These are phyloP conservation scores for Colletotrichum kahawae DNA, from an alignment of 2,329 filamentous ascomycete species.

Conservation along the genomic window DNA sequence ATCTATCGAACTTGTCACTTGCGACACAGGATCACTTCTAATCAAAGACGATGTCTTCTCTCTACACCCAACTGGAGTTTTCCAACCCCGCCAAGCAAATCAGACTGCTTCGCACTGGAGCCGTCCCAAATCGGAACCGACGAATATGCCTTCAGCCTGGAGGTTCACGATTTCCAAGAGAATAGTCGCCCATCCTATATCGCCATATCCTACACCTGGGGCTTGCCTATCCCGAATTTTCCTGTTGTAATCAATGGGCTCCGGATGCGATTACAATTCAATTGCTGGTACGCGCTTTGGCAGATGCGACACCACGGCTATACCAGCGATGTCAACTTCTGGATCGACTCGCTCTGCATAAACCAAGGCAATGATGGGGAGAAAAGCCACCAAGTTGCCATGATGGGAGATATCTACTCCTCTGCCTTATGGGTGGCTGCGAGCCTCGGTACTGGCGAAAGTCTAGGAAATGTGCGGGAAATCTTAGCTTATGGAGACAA, in stretches of 20 bases:
- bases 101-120: background rate
- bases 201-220: background rate
- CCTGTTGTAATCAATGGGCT: background rate
- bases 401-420: background rate
- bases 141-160: background rate
- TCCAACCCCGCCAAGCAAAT: background rate
- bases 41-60: rapidly evolving
- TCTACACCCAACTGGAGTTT: background rate
- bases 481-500: rapidly evolving
- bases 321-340: rapidly evolving
- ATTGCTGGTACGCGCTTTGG: background rate
- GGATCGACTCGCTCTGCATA: background rate
- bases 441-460: background rate
- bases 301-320: background rate
- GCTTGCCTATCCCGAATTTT: rapidly evolving
- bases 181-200: rapidly evolving
- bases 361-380: background rate
- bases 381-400: background rate
- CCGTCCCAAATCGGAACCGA: background rate
- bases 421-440: background rate
- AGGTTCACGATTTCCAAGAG: background rate
- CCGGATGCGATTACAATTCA: rapidly evolving
- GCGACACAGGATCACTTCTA: too few species aligned
- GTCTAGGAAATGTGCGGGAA: background rate
- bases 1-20: too few species aligned